These are phyloP conservation scores for Trebouxiophyceae sp. DNA, from an alignment of 163 green algal species.

Conservation along the genomic window DNA sequence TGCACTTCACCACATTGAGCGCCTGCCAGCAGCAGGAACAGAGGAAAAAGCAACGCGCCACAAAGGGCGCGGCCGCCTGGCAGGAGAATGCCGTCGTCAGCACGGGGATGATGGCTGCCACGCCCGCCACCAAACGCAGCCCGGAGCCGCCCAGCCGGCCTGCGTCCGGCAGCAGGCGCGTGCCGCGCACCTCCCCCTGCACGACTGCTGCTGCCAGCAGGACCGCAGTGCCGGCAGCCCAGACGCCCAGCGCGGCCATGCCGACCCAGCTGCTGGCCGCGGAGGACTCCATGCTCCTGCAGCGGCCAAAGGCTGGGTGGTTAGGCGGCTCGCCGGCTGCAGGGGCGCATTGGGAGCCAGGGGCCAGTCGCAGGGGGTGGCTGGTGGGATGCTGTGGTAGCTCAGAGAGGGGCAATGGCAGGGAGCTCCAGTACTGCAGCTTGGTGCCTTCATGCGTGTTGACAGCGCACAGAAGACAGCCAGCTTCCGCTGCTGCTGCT, in stretches of 20 bases:
- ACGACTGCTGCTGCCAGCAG: background rate
- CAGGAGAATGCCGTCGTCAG: conserved; percentile 1
- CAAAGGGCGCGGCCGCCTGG: background rate
- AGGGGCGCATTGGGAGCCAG: no score
- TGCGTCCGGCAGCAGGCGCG: background rate
- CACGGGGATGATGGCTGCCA: background rate
- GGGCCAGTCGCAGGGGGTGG: no score
- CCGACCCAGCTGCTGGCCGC: conserved; percentile 1
- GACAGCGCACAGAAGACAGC: no score
- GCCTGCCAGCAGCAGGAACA: no score
- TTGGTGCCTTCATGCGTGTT: no score
- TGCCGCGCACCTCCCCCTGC: background rate
- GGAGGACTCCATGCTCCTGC: conserved; percentile 3
- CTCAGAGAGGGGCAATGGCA: no score
- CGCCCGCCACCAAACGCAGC: background rate
- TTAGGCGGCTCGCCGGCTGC: no score
- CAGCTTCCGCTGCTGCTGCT: background rate
- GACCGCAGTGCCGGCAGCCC: background rate
- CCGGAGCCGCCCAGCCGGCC: background rate
- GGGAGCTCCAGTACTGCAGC: no score
- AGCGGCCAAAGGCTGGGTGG: no score
- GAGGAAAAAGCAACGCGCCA: background rate
- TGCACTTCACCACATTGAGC: no score
- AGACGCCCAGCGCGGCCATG: background rate
- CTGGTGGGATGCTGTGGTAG: no score